A percentile compares a stretch with the other conserved stretches of the same genome.
Conservation (phyloP, 1,139 yeast genomes). For the Kurtzmaniella natalensis region DNA sequence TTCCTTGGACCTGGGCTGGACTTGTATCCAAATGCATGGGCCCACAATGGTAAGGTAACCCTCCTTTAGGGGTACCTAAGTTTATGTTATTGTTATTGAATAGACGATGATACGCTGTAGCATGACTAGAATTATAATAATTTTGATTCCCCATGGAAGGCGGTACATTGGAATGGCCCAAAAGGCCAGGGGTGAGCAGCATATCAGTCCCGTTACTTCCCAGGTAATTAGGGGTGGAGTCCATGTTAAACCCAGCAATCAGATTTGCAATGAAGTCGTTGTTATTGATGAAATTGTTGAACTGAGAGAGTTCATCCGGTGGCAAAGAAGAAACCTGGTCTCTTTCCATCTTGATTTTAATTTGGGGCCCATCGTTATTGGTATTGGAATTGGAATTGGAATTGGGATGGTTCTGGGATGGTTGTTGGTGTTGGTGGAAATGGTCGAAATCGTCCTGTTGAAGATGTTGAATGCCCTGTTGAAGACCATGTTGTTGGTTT, state of each 20-base stretch:
- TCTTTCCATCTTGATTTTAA: slow-evolving; percentile 4
- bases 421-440: too few relatives aligned
- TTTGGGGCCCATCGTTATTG: background rate
- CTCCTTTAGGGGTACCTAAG: background rate
- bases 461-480: background rate
- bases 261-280: slow-evolving; percentile 12
- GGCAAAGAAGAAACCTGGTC: slow-evolving; percentile 1
- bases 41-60: slow-evolving; percentile 1
- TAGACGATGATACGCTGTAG: slow-evolving; percentile 1
- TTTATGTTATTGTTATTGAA: slow-evolving; percentile 1
- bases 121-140: background rate
- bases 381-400: too few relatives aligned
- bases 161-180: background rate
- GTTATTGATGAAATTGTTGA: slow-evolving; percentile 13
- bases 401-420: too few relatives aligned
- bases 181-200: slow-evolving; percentile 2
- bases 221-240: slow-evolving; percentile 3
- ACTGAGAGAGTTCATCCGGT: slow-evolving; percentile 8
- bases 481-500: slow-evolving; percentile 1
- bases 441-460: too few relatives aligned
- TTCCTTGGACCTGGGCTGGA: slow-evolving; percentile 1
- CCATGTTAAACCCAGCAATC: background rate
- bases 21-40: background rate
- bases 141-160: slow-evolving; percentile 2
- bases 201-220: background rate